Evolutionary conservation across 768 basidiomycete genomes (phyloP), one percentile per base, ranked within the genome.

Genomic region (Tulasnella sp.): DNA sequence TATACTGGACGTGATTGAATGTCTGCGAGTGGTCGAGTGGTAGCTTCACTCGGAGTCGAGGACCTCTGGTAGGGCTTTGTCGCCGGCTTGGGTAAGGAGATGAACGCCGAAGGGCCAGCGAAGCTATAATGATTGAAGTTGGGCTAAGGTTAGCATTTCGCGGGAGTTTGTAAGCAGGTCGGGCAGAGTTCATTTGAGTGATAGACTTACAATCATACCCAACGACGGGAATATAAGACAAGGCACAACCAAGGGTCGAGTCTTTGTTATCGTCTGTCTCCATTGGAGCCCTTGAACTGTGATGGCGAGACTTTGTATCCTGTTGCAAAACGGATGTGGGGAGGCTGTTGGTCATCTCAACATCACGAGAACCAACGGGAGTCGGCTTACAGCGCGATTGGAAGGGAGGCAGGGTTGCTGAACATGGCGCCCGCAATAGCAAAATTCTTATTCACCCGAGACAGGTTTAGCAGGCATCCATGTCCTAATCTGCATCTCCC

Each of bases 21-120:
- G 50, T 22, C 46, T 20, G 31, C 73, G 80, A 80, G 83, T 37
- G 81, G 28, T 37, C 73, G 80, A 80, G 83, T 40, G 81, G 31
- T 37, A 58, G 75, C 74, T 69, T 54, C 58, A 64, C 41, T 34
- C 78, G 46, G 41, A 42, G 42, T 80, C 76, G 76, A 34, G 76
- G 60, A 40, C 34, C 64, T 69, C 81, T 73, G 40, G 81, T 72
- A 82, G 44, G 11, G 28, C 82, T 40, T 89, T 89, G 12, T 89
- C 87, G 80, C 94, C 94, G 3, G 94, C 93, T 80, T 90, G 90
- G 0, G 94, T 89, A 8, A 97, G 89, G 0, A 97, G 88, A 74
- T 89, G 90, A n/a, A 98, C 93, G n/a, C 96, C 96, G 85, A 93
- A 95, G 79, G 94, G 96, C 94, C 97, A 98, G 22, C 97, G 93